Conservation (phyloP, 306 rosid genomes). For the Castanospermum australe region DNA sequence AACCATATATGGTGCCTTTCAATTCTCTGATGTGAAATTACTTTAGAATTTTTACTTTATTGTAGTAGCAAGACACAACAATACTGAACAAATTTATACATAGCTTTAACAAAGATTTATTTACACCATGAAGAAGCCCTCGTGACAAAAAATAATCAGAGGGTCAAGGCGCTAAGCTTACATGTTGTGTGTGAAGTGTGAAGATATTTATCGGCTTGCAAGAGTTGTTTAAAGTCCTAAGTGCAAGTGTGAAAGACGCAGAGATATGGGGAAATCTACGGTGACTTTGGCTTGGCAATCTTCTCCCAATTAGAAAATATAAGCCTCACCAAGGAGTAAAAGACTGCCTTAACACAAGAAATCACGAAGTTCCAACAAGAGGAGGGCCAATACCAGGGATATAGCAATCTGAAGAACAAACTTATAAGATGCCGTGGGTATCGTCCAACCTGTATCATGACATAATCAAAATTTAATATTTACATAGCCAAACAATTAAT, state of each 20-base stretch:
- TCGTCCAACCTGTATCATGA: slow-evolving; percentile 70
- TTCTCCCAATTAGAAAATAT: slow-evolving; percentile 51
- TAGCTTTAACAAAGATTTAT: background rate
- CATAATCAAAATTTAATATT: background rate
- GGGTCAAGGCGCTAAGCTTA: background rate
- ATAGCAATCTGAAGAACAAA: slow-evolving; percentile 86
- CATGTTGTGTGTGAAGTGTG: background rate
- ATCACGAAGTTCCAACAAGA: slow-evolving; percentile 83
- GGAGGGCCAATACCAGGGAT: slow-evolving; percentile 99
- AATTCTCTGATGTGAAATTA: background rate
- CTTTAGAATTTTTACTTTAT: too few relatives aligned
- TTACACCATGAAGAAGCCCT: background rate
- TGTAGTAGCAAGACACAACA: too few relatives aligned
- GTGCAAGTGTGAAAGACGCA: background rate
- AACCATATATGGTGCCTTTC: background rate
- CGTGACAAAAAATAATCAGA: background rate
- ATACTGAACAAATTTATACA: background rate
- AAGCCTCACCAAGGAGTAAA: slow-evolving; percentile 55
- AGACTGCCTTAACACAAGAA: slow-evolving; percentile 56
- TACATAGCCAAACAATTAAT: background rate
- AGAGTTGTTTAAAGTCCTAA: background rate
- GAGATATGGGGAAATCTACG: background rate
- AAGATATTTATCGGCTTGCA: background rate
- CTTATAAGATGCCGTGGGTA: slow-evolving; percentile 95
- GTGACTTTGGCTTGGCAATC: slow-evolving; percentile 29